A percentile compares a stretch with the other conserved stretches of the same genome.
Evolutionary conservation across 805 yeast species (phyloP).

Genomic region (Lipomyces spencermartinsiae): DNA sequence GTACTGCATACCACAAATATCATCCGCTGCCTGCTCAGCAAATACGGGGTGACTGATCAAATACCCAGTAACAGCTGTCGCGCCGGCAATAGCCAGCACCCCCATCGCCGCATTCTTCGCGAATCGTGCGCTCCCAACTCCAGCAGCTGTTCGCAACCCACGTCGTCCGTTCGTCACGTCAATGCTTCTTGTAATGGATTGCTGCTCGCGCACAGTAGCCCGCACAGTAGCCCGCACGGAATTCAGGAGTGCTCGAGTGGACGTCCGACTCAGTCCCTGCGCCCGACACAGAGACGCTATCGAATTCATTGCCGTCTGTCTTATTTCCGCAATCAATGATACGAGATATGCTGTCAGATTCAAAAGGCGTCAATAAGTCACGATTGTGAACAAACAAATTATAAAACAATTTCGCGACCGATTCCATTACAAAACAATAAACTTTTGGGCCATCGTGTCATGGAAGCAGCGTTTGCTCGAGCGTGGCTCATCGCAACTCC

Average conservation of each 20-base stretch:
- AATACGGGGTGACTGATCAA: neutral
- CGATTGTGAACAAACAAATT: neutral
- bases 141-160: neutral
- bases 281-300: neutral
- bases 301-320: neutral
- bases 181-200: neutral
- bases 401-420: neutral
- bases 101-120: slow-evolving; percentile 3
- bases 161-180: neutral
- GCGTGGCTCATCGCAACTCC: slow-evolving; percentile 1
- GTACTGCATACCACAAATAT: slow-evolving; percentile 39
- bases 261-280: neutral
- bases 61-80: neutral
- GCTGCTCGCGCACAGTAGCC: neutral
- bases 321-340: neutral
- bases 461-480: no score
- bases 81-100: neutral
- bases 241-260: neutral
- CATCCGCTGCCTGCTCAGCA: slow-evolving; percentile 41
- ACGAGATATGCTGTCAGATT: neutral
- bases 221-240: neutral
- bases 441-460: no score
- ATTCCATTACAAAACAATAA: neutral
- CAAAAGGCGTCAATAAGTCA: neutral
- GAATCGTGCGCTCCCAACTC: neutral